A percentile compares a stretch with the other conserved stretches of the same genome.
Evolutionary conservation across 2,329 filamentous ascomycete genomes (phyloP).

Genomic region (Calonectria naviculata): DNA sequence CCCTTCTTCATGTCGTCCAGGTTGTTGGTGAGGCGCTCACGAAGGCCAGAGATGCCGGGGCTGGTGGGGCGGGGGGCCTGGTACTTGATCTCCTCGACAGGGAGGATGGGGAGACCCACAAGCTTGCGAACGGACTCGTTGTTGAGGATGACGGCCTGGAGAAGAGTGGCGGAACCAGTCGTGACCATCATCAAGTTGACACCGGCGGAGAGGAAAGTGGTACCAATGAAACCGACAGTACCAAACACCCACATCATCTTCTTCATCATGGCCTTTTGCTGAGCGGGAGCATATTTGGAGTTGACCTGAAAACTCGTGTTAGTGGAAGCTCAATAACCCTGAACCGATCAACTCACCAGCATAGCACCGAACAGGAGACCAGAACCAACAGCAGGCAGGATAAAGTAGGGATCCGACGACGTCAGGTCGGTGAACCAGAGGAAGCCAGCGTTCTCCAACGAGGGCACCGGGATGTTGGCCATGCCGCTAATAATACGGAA

Average conservation of each 20-base stretch:
- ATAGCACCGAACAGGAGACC: slow-evolving; percentile 67
- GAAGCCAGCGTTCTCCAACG: slow-evolving; percentile 75
- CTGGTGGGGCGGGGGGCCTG: slow-evolving; percentile 46
- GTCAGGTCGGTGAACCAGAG: slow-evolving; percentile 87
- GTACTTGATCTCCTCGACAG: slow-evolving; percentile 44
- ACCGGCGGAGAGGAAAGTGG: slow-evolving; percentile 59
- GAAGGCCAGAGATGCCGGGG: slow-evolving; percentile 38
- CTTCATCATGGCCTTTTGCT: slow-evolving; percentile 51
- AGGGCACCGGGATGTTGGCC: slow-evolving; percentile 82
- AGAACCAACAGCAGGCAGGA: slow-evolving; percentile 75
- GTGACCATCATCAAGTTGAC: slow-evolving; percentile 61
- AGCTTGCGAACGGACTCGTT: slow-evolving; percentile 50
- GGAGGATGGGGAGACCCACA: slow-evolving; percentile 50
- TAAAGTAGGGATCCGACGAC: slow-evolving; percentile 78
- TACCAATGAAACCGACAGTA: slow-evolving; percentile 55
- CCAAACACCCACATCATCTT: slow-evolving; percentile 57
- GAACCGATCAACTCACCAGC: slow-evolving; percentile 50
- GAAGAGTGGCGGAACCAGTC: slow-evolving; percentile 49
- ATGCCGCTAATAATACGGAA: slow-evolving; percentile 84
- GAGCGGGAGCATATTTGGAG: slow-evolving; percentile 44
- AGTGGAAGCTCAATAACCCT: slow-evolving; percentile 9
- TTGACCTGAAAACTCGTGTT: slow-evolving; percentile 47
- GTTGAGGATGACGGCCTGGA: slow-evolving; percentile 52
- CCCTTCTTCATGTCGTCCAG: slow-evolving; percentile 52
- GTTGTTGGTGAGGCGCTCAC: slow-evolving; percentile 47